Conservation (phyloP, 2,329 filamentous ascomycete genomes). For the Didymella glomerata region DNA sequence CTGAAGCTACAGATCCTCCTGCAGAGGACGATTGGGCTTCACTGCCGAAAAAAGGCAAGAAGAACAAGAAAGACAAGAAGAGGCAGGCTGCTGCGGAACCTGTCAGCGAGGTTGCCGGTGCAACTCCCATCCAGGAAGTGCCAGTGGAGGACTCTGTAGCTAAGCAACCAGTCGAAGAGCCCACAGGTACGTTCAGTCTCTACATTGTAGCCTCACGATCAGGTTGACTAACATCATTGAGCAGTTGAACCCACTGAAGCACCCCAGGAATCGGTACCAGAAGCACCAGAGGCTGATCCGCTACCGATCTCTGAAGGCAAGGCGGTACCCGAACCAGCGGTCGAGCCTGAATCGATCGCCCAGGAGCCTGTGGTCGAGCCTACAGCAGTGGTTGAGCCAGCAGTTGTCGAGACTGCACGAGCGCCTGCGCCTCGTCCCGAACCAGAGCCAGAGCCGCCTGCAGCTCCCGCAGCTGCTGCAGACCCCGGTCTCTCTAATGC, state of each 20-base stretch:
- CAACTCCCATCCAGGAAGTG: background rate
- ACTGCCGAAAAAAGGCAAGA: conserved; percentile 14
- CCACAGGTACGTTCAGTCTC: conserved; percentile 2
- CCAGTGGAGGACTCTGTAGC: conserved; percentile 5
- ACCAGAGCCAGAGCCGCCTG: conserved; percentile 23
- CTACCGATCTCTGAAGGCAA: conserved; percentile 7
- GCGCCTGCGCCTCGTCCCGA: conserved; percentile 21
- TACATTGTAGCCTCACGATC: background rate
- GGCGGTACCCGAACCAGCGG: conserved; percentile 16
- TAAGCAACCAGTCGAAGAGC: conserved; percentile 10
- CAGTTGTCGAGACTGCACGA: conserved; percentile 19
- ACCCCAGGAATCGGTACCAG: conserved; percentile 13
- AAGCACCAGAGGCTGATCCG: conserved; percentile 16
- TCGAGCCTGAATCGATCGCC: conserved; percentile 18
- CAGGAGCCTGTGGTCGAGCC: conserved; percentile 17
- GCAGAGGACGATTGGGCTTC: conserved; percentile 13
- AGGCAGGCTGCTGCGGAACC: conserved; percentile 6
- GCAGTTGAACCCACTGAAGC: conserved; percentile 13
- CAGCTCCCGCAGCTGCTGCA: conserved; percentile 21
- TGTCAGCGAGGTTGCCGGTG: background rate
- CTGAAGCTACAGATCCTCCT: conserved; percentile 1
- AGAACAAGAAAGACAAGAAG: conserved; percentile 20
- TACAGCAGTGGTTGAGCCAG: conserved; percentile 19
- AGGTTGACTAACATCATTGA: conserved; percentile 3
- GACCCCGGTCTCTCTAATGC: conserved; percentile 17